phyloP scores from a whole-genome alignment of 2,329 filamentous ascomycete species.

The Pseudopyricularia cyperi region DNA sequence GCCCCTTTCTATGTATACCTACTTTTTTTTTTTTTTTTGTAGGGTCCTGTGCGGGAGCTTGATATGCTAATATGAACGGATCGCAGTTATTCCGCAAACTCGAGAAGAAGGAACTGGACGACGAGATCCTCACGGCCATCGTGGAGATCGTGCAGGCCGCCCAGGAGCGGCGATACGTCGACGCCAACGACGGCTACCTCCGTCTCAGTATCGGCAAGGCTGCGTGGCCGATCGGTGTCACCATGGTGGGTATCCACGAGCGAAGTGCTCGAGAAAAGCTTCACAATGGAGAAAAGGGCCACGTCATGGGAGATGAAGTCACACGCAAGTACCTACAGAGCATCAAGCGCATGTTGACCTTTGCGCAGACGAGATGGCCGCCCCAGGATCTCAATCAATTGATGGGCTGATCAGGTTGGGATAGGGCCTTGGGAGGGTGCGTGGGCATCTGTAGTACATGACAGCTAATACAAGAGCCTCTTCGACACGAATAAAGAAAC shows the following conservation, averaged over 20 bases:
- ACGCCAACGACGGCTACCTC: constrained; percentile 92
- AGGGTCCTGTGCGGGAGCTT: neutral
- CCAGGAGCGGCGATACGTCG: constrained; percentile 83
- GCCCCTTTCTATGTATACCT: neutral
- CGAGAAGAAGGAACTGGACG: constrained; percentile 67
- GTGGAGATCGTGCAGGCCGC: constrained; percentile 86
- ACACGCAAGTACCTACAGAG: constrained; percentile 95
- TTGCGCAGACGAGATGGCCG: constrained; percentile 93
- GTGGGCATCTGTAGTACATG: too few species aligned
- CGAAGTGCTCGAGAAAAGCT: constrained; percentile 90
- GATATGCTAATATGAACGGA: neutral
- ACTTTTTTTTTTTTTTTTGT: constrained; percentile 3
- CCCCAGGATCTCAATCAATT: constrained; percentile 84
- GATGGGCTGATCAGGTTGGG: constrained; percentile 56
- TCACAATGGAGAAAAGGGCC: constrained; percentile 74
- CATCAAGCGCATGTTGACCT: constrained; percentile 92
- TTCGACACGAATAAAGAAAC: neutral
- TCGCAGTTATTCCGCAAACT: constrained; percentile 69
- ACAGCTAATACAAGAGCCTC: too few species aligned
- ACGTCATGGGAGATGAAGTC: constrained; percentile 94
- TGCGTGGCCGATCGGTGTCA: constrained; percentile 97
- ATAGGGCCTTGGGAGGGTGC: neutral
- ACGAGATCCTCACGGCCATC: constrained; percentile 67
- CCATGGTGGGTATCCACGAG: constrained; percentile 99
- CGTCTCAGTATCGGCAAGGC: constrained; percentile 89